Conservation (phyloP, 148 eudicot genomes). For the Diospyros kaki region DNA sequence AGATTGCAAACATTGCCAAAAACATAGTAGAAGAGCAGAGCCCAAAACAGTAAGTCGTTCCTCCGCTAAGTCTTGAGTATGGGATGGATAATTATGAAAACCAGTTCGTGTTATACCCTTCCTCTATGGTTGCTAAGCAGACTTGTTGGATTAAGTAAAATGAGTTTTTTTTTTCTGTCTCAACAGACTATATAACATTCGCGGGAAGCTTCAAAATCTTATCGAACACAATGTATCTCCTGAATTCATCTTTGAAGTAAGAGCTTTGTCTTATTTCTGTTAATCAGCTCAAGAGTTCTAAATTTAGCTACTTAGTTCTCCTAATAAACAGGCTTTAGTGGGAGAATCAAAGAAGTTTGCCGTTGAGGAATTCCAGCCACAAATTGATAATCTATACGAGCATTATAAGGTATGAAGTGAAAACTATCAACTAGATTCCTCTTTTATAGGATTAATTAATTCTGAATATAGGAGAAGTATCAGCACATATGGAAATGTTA, state of each 20-base stretch:
- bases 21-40: constrained; percentile 40
- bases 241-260: constrained; percentile 33
- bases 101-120: background rate
- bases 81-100: no score
- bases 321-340: constrained; percentile 12
- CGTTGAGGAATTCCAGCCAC: constrained; percentile 17
- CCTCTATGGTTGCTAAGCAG: background rate
- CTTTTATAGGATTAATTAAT: background rate
- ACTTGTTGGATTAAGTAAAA: background rate
- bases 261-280: constrained; percentile 1
- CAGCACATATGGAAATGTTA: background rate
- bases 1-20: constrained; percentile 34
- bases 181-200: constrained; percentile 33
- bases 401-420: constrained; percentile 23
- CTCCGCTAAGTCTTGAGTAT: background rate
- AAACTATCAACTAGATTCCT: background rate
- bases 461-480: background rate
- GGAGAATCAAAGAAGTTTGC: constrained; percentile 25
- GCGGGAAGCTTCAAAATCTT: constrained; percentile 41
- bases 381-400: constrained; percentile 12
- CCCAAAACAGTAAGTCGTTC: constrained; percentile 41
- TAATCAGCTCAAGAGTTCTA: background rate
- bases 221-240: constrained; percentile 41
- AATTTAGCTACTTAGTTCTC: constrained; percentile 4
- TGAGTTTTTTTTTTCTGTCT: background rate